Conservation (phyloP, 208 protist species). For the Trichomonas tenax region DNA sequence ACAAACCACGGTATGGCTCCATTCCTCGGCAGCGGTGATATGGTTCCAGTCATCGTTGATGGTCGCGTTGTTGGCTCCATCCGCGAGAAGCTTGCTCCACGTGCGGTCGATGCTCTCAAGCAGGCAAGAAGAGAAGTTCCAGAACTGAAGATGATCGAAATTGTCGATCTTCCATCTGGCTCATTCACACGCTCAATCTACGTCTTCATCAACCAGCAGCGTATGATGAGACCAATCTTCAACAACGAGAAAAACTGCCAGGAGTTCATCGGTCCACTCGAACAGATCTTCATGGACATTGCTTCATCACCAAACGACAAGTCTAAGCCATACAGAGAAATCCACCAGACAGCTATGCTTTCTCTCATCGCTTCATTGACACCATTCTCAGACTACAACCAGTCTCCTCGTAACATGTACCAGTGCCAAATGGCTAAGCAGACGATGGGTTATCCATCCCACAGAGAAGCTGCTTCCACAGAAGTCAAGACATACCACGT, state of each 20-base stretch:
- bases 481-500: slow-evolving; percentile 97
- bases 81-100: background rate
- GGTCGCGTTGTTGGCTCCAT: background rate
- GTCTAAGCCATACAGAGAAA: slow-evolving; percentile 60
- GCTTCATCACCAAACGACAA: slow-evolving; percentile 48
- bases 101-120: background rate
- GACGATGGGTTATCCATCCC: slow-evolving; percentile 86
- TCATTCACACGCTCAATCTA: background rate
- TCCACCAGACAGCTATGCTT: slow-evolving; percentile 78
- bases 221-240: background rate
- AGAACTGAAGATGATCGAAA: background rate
- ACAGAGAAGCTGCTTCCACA: slow-evolving; percentile 65
- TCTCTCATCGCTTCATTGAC: slow-evolving; percentile 84
- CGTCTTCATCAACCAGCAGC: background rate
- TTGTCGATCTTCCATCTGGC: background rate
- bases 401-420: slow-evolving; percentile 99
- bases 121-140: background rate
- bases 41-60: background rate
- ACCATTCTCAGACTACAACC: slow-evolving; percentile 97
- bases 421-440: slow-evolving; percentile 91
- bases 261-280: slow-evolving; percentile 29
- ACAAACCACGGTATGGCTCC: background rate
- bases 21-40: background rate
- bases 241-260: background rate
- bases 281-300: slow-evolving; percentile 79